These are phyloP conservation scores for Eutrema japonicum DNA, from an alignment of 345 rosid genomes.

Conservation along the genomic window DNA sequence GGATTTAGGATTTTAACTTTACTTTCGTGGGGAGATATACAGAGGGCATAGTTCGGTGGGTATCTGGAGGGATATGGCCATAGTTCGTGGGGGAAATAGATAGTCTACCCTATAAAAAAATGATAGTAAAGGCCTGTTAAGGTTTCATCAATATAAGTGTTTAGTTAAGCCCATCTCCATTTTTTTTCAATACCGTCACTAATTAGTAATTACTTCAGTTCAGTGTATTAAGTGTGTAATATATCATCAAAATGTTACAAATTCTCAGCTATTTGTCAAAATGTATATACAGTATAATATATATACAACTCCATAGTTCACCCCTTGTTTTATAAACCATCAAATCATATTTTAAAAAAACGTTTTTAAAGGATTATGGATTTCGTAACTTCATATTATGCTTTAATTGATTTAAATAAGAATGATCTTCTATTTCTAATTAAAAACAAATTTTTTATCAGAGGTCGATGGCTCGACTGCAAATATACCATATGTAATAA, in stretches of 20 bases:
- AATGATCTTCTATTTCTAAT: not conserved
- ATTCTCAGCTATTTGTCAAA: not conserved
- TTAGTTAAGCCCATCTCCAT: conserved; percentile 21
- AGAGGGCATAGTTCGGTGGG: too few relatives aligned
- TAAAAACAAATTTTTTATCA: too few relatives aligned
- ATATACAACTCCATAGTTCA: not conserved
- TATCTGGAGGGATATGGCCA: too few relatives aligned
- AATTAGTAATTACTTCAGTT: not conserved
- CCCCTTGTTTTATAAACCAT: not conserved
- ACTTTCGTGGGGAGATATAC: too few relatives aligned
- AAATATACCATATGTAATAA: too few relatives aligned
- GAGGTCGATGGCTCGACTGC: too few relatives aligned
- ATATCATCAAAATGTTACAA: not conserved
- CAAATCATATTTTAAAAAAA: not conserved
- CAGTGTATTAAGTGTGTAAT: not conserved
- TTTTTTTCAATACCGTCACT: not conserved
- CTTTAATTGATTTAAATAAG: not conserved
- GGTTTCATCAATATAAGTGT: not conserved
- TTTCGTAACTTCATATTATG: not conserved
- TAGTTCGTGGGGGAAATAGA: too few relatives aligned
- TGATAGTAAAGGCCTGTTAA: conserved; percentile 6
- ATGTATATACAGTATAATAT: too few relatives aligned
- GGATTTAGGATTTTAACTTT: too few relatives aligned
- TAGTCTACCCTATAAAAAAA: too few relatives aligned
- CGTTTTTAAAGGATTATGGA: not conserved